Conservation (phyloP, 345 rosid genomes). For the Salix dunnii region DNA sequence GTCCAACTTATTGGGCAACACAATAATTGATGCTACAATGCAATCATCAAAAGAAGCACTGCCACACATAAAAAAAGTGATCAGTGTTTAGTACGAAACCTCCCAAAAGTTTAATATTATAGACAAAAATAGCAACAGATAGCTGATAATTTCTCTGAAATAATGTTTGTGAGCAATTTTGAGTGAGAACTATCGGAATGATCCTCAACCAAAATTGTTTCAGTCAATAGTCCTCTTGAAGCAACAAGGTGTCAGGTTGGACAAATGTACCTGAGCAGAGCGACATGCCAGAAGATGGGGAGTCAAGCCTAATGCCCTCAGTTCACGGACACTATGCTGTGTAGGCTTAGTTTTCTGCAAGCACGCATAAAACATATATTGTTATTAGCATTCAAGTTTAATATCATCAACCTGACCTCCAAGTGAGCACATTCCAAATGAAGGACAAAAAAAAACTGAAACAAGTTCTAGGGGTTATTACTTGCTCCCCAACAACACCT, state of each 20-base stretch:
- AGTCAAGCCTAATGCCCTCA: constrained; percentile 39
- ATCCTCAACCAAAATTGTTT: background rate
- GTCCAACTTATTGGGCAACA: background rate
- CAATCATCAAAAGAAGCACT: background rate
- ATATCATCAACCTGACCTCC: background rate
- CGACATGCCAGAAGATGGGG: constrained; percentile 36
- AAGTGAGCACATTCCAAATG: background rate
- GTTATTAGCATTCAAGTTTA: background rate
- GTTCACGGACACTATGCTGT: constrained; percentile 36
- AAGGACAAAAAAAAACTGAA: background rate
- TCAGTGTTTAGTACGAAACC: background rate
- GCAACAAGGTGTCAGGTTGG: background rate
- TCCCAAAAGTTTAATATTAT: background rate
- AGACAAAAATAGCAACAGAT: background rate
- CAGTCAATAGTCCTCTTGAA: background rate
- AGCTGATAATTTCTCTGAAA: background rate
- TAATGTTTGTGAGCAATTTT: background rate
- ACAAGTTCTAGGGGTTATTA: constrained; percentile 2
- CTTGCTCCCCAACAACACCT: constrained; percentile 38
- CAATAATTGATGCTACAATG: background rate
- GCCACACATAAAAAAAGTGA: constrained; percentile 3
- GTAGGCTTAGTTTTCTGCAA: constrained; percentile 39
- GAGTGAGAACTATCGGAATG: background rate
- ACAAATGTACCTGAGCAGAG: constrained; percentile 29
- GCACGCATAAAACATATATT: background rate